A percentile compares a stretch with the other conserved stretches of the same genome.
Conservation (phyloP, 495 filamentous ascomycete species). For the Penicillium angulare region DNA sequence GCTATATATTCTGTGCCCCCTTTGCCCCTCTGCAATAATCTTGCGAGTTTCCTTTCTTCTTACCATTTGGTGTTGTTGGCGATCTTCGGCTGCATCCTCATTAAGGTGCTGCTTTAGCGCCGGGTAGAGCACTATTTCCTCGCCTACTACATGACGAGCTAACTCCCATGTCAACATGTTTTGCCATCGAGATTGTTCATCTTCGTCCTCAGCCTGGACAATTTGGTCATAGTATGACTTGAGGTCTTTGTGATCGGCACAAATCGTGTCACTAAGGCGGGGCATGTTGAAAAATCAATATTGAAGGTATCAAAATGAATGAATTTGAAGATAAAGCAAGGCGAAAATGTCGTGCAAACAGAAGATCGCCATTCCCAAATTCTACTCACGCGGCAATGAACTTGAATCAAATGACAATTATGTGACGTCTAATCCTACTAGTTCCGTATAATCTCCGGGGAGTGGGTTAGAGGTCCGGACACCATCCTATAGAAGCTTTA, state of each 20-base stretch:
- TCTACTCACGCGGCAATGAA: no score
- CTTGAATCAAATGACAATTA: no score
- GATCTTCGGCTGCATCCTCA: slow-evolving; percentile 52
- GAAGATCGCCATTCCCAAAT: no score
- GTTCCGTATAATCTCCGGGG: no score
- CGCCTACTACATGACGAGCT: slow-evolving; percentile 60
- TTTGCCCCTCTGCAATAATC: no score
- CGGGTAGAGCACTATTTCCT: slow-evolving; percentile 69
- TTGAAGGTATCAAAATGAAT: neutral
- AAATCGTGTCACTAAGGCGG: slow-evolving; percentile 22
- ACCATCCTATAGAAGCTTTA: no score
- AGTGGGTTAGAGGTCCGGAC: no score
- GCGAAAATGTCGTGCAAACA: no score
- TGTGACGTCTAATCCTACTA: no score
- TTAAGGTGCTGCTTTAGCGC: slow-evolving; percentile 58
- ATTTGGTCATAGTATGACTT: slow-evolving; percentile 57
- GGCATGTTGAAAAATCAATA: slow-evolving; percentile 7
- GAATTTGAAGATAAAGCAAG: no score
- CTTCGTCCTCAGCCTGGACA: slow-evolving; percentile 43
- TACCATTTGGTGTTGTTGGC: slow-evolving; percentile 55
- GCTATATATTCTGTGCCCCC: no score
- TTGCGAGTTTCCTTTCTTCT: slow-evolving; percentile 3
- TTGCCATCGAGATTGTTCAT: slow-evolving; percentile 53
- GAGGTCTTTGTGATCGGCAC: slow-evolving; percentile 59
- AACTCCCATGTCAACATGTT: slow-evolving; percentile 71